phyloP scores from a whole-genome alignment of 2,329 filamentous ascomycete genomes.

The Chaetothyriales sp. region DNA sequence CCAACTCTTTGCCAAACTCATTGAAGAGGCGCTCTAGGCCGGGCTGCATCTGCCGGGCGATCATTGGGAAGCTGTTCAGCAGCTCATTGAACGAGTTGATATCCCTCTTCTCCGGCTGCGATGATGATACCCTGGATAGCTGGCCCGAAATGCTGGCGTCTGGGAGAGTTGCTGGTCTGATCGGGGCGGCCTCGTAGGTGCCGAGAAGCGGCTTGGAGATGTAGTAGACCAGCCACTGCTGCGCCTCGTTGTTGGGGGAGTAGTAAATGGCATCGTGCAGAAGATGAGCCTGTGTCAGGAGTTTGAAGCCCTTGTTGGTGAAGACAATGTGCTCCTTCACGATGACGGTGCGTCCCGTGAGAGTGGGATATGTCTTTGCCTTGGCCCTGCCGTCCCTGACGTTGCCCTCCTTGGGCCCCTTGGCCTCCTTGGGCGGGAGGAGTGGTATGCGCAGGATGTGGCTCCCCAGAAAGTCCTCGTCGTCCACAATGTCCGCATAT shows the following conservation, averaged over 20 bases:
- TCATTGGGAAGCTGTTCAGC: conserved; percentile 83
- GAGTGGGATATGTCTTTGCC: conserved; percentile 81
- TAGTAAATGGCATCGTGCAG: conserved; percentile 77
- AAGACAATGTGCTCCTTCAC: conserved; percentile 88
- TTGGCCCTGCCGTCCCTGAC: conserved; percentile 79
- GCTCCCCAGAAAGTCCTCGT: conserved; percentile 90
- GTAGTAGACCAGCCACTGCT: conserved; percentile 93
- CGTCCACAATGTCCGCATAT: conserved; percentile 66
- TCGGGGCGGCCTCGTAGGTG: conserved; percentile 53
- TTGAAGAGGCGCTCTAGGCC: conserved; percentile 79
- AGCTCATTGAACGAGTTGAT: conserved; percentile 83
- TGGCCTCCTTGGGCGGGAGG: conserved; percentile 32
- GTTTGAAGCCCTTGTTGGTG: conserved; percentile 96
- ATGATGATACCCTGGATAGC: conserved; percentile 20
- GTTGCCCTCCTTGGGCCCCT: conserved; percentile 42
- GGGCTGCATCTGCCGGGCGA: conserved; percentile 87
- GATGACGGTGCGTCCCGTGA: conserved; percentile 84
- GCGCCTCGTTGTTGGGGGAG: conserved; percentile 70
- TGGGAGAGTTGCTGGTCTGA: conserved; percentile 14
- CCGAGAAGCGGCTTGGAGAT: conserved; percentile 82
- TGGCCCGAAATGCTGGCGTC: conserved; percentile 14
- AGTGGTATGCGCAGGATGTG: conserved; percentile 80
- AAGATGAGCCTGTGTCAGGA: conserved; percentile 74
- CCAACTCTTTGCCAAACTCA: conserved; percentile 74
- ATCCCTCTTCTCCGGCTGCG: conserved; percentile 61